Evolutionary conservation across 129 eudicot genomes (phyloP), one percentile per base, ranked within the genome.

Genomic region (Centaurea solstitialis): DNA sequence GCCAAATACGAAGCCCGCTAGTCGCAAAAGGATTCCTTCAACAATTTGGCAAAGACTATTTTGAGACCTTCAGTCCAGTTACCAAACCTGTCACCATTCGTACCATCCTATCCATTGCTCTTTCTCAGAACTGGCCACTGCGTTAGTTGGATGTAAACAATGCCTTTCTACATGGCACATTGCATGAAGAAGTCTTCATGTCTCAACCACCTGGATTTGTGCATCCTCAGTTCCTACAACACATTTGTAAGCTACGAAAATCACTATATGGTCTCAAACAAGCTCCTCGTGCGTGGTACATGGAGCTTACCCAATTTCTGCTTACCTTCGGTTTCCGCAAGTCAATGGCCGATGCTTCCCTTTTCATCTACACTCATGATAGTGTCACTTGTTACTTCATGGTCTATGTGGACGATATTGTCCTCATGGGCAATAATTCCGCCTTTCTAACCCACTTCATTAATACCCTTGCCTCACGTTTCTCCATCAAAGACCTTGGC

Each of bases 401-500:
- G 6, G 66, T 74, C 2, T 47, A 45, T 74, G 78, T 74, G 4
- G 21, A 74, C 23, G 66, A 43, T 7, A 74, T 74, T 18, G 17
- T 47, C 6, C 12, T 72, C 2, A 39, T 30, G 0, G 57, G 39
- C n/a, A 12, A 37, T 17, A 15, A 22, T n/a, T 3, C 0, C 1
- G 24, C 47, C 10, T 11, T 50, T 18, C 15, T 45, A 1, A 21
- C 30, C 30, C 2, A 24, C 17, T 72, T 61, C 11, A 33, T 4
- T 6, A 15, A 12, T 37, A 1, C 7, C 40, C 59, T 13, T 20
- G 33, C 68, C 10, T 6, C 23, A 0, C 4, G 28, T 11, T 80
- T 80, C 20, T 73, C 84, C 4, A 12, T 80, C 4, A 80, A 80
- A 28, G 78, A 80, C 17, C 43, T 80, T 0, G 83, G 78, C 2